Evolutionary conservation across 2,329 filamentous ascomycete species (phyloP).

Genomic region (Calonectria hongkongensis): DNA sequence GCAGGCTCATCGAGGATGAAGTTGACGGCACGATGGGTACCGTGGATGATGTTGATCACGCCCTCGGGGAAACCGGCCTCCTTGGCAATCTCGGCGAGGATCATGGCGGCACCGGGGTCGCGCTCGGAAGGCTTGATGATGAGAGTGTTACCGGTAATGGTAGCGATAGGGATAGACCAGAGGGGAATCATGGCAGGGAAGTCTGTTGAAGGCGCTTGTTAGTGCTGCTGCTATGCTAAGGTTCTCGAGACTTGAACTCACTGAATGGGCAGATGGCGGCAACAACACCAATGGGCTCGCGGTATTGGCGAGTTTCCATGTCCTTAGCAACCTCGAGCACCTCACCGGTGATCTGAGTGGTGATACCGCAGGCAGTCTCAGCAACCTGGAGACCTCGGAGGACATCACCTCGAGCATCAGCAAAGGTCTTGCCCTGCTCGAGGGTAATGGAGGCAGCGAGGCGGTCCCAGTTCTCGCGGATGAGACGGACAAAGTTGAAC

Average conservation of each 20-base stretch:
- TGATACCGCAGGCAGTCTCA: constrained; percentile 83
- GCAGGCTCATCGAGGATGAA: constrained; percentile 81
- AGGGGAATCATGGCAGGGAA: constrained; percentile 90
- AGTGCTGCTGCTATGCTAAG: neutral
- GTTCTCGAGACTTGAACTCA: constrained; percentile 58
- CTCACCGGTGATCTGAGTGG: constrained; percentile 83
- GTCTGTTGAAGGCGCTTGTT: constrained; percentile 66
- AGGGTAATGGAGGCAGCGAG: constrained; percentile 83
- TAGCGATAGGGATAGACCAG: constrained; percentile 88
- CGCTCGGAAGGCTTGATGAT: constrained; percentile 87
- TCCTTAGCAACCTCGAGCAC: constrained; percentile 85
- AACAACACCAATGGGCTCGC: constrained; percentile 82
- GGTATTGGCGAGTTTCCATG: constrained; percentile 85
- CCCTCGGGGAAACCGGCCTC: constrained; percentile 85
- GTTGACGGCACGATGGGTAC: constrained; percentile 78
- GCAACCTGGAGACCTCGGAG: constrained; percentile 84
- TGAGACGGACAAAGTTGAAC: constrained; percentile 83
- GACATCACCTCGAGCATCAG: constrained; percentile 83
- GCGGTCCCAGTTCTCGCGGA: constrained; percentile 84
- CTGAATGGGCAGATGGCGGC: constrained; percentile 86
- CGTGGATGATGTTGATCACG: constrained; percentile 81
- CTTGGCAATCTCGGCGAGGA: constrained; percentile 82
- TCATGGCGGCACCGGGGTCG: constrained; percentile 86
- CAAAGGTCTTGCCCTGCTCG: constrained; percentile 86
- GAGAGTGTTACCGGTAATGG: constrained; percentile 84